phyloP scores from a whole-genome alignment of 2,329 filamentous ascomycete genomes.

The Exophiala aquamarina region DNA sequence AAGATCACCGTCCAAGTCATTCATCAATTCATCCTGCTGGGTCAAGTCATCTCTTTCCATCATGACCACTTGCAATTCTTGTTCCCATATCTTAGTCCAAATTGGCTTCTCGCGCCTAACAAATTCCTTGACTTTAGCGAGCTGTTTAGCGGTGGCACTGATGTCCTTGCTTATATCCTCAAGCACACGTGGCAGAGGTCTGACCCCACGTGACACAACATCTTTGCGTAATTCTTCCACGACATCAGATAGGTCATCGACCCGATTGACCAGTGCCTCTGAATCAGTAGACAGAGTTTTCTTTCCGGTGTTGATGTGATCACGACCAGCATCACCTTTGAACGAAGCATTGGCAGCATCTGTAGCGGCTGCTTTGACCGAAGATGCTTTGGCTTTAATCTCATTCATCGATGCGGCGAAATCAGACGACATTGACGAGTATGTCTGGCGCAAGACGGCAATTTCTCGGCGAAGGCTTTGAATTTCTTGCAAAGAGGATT shows the following conservation, averaged over 20 bases:
- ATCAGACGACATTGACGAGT: constrained; percentile 85
- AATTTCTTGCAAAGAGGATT: constrained; percentile 70
- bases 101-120: constrained; percentile 88
- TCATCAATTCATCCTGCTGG: constrained; percentile 91
- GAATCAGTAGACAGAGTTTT: constrained; percentile 84
- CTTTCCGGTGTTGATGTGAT: constrained; percentile 82
- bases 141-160: constrained; percentile 73
- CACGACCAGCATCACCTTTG: constrained; percentile 75
- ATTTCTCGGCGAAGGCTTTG: constrained; percentile 83
- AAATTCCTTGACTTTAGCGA: constrained; percentile 93
- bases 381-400: constrained; percentile 76
- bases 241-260: constrained; percentile 95
- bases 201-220: constrained; percentile 87
- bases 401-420: constrained; percentile 83
- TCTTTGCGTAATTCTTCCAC: constrained; percentile 97
- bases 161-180: constrained; percentile 90
- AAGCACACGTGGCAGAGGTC: constrained; percentile 84
- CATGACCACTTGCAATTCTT: constrained; percentile 92
- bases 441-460: constrained; percentile 88
- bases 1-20: constrained; percentile 89
- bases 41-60: constrained; percentile 92
- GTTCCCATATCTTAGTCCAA: constrained; percentile 99
- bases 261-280: constrained; percentile 83
- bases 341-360: constrained; percentile 70
- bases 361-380: constrained; percentile 73